Evolutionary conservation across 768 basidiomycete species (phyloP), one percentile per base, ranked within the genome.

Genomic region (Tricholoma flavovirens): DNA sequence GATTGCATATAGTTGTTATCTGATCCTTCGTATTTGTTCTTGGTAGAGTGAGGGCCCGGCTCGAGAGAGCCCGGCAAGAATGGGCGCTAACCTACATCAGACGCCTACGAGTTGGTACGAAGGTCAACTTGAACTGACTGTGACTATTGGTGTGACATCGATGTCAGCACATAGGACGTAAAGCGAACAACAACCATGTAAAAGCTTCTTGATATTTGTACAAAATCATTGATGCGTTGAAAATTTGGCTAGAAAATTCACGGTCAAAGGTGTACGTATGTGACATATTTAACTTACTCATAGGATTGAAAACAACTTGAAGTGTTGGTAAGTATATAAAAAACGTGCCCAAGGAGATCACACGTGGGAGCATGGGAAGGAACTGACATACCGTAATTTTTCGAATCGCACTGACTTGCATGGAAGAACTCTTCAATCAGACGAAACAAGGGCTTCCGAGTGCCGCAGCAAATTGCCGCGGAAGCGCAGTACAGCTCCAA

Each of bases 401-500:
- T 49, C 26, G 29, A 49, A 10, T n/a, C 24, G 10, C 46, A 30
- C 30, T 46, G 26, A 24, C n/a, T 9, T 17, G n/a, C n/a, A n/a
- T n/a, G 17, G 22, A 22, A 22, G 11, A 22, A 8, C 12, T 14
- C 22, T 14, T 22, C 21, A 45, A 24, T 24, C 12, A 24, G 22
- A 14, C 21, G 21, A 24, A 45, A 45, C 43, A 4, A 45, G 19
- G 21, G 19, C 17, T 19, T 19, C 17, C 38, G 17, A 48, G 3
- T 48, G 26, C 46, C 46, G 46, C 46, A 49, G 46, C 24, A 15
- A n/a, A 6, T n/a, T 17, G 26, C 46, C 26, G 46, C 46, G 19
- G 15, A 17, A 29, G 26, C 46, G 55, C 56, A 60, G 49, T 59
- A 61, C 62, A 60, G 63, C 46, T 43, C 52, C 21, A 46, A 26